Evolutionary conservation across 2,329 filamentous ascomycete species (phyloP).

Genomic region (Neofusicoccum cordaticola): DNA sequence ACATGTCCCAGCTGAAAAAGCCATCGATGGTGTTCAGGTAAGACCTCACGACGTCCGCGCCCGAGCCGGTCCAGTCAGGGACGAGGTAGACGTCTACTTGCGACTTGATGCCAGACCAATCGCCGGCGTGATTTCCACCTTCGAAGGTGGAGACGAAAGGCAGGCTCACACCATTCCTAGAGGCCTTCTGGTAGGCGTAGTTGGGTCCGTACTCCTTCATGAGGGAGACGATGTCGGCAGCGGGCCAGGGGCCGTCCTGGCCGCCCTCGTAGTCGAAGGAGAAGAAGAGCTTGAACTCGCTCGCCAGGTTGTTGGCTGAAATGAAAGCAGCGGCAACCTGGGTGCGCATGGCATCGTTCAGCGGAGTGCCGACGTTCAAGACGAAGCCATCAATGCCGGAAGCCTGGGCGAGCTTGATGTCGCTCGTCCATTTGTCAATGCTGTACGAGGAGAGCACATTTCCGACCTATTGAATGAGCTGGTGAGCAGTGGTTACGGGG

Average conservation of each 20-base stretch:
- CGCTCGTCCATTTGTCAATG: slow-evolving; percentile 27
- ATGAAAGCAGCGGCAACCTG: slow-evolving; percentile 28
- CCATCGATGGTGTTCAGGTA: slow-evolving; percentile 41
- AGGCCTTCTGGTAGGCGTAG: slow-evolving; percentile 47
- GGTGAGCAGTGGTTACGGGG: neutral
- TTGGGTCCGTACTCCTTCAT: slow-evolving; percentile 36
- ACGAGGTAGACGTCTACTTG: slow-evolving; percentile 28
- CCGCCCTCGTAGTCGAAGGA: slow-evolving; percentile 40
- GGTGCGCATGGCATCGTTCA: neutral
- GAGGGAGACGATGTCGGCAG: slow-evolving; percentile 8
- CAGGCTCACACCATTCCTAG: slow-evolving; percentile 25
- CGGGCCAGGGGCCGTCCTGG: slow-evolving; percentile 6
- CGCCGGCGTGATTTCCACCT: slow-evolving; percentile 39
- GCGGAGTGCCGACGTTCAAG: slow-evolving; percentile 30
- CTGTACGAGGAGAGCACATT: slow-evolving; percentile 22
- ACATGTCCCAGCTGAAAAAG: slow-evolving; percentile 50
- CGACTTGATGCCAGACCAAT: slow-evolving; percentile 46
- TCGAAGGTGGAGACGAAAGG: slow-evolving; percentile 57
- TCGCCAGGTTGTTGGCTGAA: slow-evolving; percentile 25
- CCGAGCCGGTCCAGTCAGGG: slow-evolving; percentile 48
- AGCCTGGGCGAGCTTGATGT: slow-evolving; percentile 36
- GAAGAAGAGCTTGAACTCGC: slow-evolving; percentile 40
- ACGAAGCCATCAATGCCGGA: slow-evolving; percentile 43
- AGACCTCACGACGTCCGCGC: slow-evolving; percentile 38
- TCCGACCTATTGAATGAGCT: slow-evolving; percentile 23